A percentile compares a stretch with the other conserved stretches of the same genome.
These are phyloP conservation scores for Sarcomyxa edulis DNA, from an alignment of 768 basidiomycete genomes.

Conservation along the genomic window DNA sequence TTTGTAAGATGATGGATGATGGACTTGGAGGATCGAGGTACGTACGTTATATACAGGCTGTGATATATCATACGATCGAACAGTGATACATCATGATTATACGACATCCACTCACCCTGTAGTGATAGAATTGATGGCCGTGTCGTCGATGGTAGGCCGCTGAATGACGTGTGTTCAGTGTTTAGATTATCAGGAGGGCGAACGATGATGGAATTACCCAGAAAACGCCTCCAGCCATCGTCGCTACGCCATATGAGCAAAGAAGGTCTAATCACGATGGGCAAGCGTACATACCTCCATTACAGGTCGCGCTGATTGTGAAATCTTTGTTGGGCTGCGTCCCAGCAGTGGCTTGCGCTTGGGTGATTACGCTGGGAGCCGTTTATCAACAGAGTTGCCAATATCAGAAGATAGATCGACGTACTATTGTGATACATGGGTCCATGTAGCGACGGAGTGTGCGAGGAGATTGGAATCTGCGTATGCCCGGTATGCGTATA, in stretches of 20 bases:
- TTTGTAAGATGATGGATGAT: neutral
- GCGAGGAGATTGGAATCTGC: conserved; percentile 33
- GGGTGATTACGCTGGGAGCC: conserved; percentile 39
- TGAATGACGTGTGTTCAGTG: conserved; percentile 11
- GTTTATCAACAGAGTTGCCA: neutral
- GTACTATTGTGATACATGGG: conserved; percentile 40
- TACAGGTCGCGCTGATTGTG: conserved; percentile 34
- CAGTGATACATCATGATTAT: conserved; percentile 3
- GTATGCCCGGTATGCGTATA: conserved; percentile 45
- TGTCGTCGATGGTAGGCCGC: conserved; percentile 38
- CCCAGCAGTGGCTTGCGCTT: conserved; percentile 30
- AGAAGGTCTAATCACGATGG: neutral
- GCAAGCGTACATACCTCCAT: conserved; percentile 27
- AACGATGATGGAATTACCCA: conserved; percentile 30
- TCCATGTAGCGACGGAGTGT: conserved; percentile 45
- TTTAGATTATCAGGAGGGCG: neutral
- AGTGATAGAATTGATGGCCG: conserved; percentile 42
- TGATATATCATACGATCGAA: neutral
- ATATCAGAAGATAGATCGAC: conserved; percentile 10
- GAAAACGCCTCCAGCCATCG: conserved; percentile 53
- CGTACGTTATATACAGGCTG: conserved; percentile 37
- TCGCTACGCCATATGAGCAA: conserved; percentile 19
- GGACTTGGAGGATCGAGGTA: conserved; percentile 1
- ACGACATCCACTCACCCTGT: conserved; percentile 35
- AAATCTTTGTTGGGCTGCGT: conserved; percentile 35